Evolutionary conservation across 805 yeast species (phyloP), one percentile per base, ranked within the genome.

Genomic region (Suhomyces prunicola): DNA sequence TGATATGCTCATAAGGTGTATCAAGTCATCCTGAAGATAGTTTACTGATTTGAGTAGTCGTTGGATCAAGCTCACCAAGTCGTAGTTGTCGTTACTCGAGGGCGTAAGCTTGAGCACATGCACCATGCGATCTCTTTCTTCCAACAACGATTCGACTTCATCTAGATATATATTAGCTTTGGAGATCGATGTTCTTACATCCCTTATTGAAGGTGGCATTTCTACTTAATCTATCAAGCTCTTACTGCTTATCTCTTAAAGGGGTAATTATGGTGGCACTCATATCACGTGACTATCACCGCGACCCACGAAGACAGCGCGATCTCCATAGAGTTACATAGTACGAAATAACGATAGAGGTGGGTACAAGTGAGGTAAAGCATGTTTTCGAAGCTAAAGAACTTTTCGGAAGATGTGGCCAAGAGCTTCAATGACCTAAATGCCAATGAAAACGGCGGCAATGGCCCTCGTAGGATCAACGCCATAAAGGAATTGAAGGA

Each of bases 321-420:
- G 36, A 33, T 33, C 9, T 33, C 36, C n/a, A 17, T 6, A 33
- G 5, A 12, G 13, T 19, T 19, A 19, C 33, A n/a, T 33, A 3
- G 17, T 33, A 33, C 17, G n/a, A n/a, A 17, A n/a, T 9, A 33
- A n/a, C 36, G 9, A n/a, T 27, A 33, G 9, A n/a, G 19, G 3
- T 19, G 19, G 19, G 19, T 19, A 19, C 19, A 19, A 19, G 19
- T 33, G 36, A 33, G 36, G 13, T 19, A 19, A 19, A 19, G 19
- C 19, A 75, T 75, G 80, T 74, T 76, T 67, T 70, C 70, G 51
- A 72, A 72, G 54, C 65, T 76, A 27, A 73, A 71, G 60, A 68
- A 69, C 57, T 70, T 75, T 46, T 73, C 79, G 5, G 80, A 75
- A 55, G 80, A 76, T 53, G 76, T 76, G 60, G 78, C 79, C 48